Evolutionary conservation across 1,284 basidiomycete genomes (phyloP).

Genomic region (Pulveroboletus sp.): DNA sequence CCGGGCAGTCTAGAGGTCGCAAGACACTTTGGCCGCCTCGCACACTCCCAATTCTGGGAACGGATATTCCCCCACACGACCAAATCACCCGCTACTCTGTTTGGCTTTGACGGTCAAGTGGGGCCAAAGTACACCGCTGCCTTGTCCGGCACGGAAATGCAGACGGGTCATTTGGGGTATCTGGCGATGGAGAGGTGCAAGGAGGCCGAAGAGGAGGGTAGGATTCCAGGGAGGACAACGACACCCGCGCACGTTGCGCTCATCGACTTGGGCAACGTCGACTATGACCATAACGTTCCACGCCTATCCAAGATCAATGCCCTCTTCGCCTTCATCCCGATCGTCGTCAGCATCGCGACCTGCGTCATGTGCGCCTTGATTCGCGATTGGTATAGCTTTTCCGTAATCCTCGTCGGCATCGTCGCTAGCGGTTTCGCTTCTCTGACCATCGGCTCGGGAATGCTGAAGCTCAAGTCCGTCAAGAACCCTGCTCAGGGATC

Average conservation of each 20-base stretch:
- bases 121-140: constrained; percentile 31
- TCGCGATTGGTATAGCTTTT: constrained; percentile 32
- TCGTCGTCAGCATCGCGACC: constrained; percentile 26
- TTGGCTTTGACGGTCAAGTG: constrained; percentile 30
- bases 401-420: constrained; percentile 35
- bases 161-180: constrained; percentile 33
- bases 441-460: constrained; percentile 29
- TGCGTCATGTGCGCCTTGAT: constrained; percentile 23
- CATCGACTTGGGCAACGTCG: constrained; percentile 19
- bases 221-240: constrained; percentile 21
- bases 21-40: constrained; percentile 29
- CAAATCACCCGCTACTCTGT: constrained; percentile 23
- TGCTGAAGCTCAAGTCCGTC: constrained; percentile 12
- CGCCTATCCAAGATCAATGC: constrained; percentile 11
- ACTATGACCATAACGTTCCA: constrained; percentile 8
- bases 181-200: constrained; percentile 27
- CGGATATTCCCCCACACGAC: constrained; percentile 28
- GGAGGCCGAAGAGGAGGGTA: not conserved
- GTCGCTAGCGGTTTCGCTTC: constrained; percentile 30
- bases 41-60: constrained; percentile 30
- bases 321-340: constrained; percentile 22
- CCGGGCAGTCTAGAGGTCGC: constrained; percentile 35
- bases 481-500: constrained; percentile 18
- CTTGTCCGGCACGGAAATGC: constrained; percentile 31
- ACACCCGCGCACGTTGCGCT: constrained; percentile 22